Percentiles rank a stretch among this genome's conserved stretches.
These are phyloP conservation scores for Entoloma clypeatum DNA, from an alignment of 1,284 basidiomycete genomes.

Conservation along the genomic window DNA sequence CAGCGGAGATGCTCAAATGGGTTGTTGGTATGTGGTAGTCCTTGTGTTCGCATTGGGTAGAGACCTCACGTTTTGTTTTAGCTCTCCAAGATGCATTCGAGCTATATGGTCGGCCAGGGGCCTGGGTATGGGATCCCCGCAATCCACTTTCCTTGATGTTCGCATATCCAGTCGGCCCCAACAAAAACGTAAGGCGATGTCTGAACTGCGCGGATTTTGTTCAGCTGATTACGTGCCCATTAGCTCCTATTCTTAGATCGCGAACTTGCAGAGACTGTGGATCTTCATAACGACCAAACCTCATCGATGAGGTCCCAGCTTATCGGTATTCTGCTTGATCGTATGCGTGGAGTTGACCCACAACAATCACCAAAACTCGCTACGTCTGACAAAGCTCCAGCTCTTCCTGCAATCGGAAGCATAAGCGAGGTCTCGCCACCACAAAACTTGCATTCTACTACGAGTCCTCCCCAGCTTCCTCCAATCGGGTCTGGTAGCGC, in stretches of 20 bases:
- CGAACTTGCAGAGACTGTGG: slow-evolving; percentile 75
- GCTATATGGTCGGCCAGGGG: slow-evolving; percentile 80
- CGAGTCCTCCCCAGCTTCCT: slow-evolving; percentile 39
- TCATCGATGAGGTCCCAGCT: slow-evolving; percentile 64
- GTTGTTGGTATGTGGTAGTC: slow-evolving; percentile 64
- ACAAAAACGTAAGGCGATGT: slow-evolving; percentile 57
- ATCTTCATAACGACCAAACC: slow-evolving; percentile 77
- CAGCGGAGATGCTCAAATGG: slow-evolving; percentile 90
- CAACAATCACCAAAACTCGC: slow-evolving; percentile 19
- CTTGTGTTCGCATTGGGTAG: slow-evolving; percentile 2
- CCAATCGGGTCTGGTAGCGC: slow-evolving; percentile 40
- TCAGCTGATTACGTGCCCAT: neutral
- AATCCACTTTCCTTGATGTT: slow-evolving; percentile 78
- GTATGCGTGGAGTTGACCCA: slow-evolving; percentile 48
- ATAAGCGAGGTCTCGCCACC: slow-evolving; percentile 12
- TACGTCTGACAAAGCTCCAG: slow-evolving; percentile 24
- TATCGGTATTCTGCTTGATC: slow-evolving; percentile 59
- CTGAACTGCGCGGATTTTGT: slow-evolving; percentile 5
- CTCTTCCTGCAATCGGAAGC: slow-evolving; percentile 30
- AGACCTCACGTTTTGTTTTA: slow-evolving; percentile 27
- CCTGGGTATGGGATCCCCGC: slow-evolving; percentile 85
- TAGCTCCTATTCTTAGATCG: slow-evolving; percentile 88
- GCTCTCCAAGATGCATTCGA: slow-evolving; percentile 84
- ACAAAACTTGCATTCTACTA: slow-evolving; percentile 5
- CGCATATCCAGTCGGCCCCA: slow-evolving; percentile 73